These are phyloP conservation scores for Edaphochlamys debaryana DNA, from an alignment of 139 green algal genomes.

Conservation along the genomic window DNA sequence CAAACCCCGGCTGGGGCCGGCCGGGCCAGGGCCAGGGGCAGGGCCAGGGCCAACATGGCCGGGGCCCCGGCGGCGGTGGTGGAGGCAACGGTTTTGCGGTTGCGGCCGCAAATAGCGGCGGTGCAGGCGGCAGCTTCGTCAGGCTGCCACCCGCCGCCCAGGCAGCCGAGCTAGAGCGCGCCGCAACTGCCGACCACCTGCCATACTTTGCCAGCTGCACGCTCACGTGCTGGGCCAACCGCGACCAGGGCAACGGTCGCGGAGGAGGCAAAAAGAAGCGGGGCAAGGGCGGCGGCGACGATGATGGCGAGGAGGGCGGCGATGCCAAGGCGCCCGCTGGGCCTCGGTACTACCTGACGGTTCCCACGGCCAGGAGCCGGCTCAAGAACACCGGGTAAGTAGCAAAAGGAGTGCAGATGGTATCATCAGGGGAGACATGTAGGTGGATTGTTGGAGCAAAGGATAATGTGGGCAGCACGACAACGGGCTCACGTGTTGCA, in stretches of 20 bases:
- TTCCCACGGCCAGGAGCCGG: slow-evolving; percentile 45
- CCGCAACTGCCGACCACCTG: slow-evolving; percentile 28
- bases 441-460: no score
- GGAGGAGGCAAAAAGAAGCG: slow-evolving; percentile 14
- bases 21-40: slow-evolving; percentile 3
- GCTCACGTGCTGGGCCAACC: slow-evolving; percentile 44
- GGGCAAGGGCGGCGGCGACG: slow-evolving; percentile 7
- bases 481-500: no score
- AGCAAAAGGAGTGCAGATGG: no score
- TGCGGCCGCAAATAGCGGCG: neutral
- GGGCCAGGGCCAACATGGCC: neutral
- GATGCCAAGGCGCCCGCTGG: neutral
- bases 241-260: slow-evolving; percentile 6
- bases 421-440: no score
- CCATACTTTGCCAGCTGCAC: slow-evolving; percentile 55
- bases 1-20: no score
- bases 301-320: slow-evolving; percentile 32
- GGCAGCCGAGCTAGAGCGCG: slow-evolving; percentile 43
- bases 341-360: slow-evolving; percentile 46
- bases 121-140: neutral
- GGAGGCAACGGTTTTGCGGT: neutral
- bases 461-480: no score
- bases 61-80: neutral
- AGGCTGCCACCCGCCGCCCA: neutral
- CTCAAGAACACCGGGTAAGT: slow-evolving; percentile 47